Evolutionary conservation across 1,139 yeast genomes (phyloP).

Genomic region (Scheffersomyces illinoinensis): DNA sequence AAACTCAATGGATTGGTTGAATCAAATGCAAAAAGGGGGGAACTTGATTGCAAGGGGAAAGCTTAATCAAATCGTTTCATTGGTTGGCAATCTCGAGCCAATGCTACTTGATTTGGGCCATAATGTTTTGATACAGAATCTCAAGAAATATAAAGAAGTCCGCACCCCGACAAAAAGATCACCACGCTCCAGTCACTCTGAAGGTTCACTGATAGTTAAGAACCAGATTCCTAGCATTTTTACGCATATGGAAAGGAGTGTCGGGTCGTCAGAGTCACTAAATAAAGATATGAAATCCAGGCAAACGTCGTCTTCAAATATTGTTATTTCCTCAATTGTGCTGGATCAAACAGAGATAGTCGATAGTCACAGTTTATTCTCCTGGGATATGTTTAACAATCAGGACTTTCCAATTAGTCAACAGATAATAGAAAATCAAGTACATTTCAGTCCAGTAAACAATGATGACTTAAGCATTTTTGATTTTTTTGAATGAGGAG

Average conservation of each 20-base stretch:
- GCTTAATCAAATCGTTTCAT: conserved; percentile 18
- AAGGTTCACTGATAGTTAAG: background rate
- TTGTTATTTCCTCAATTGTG: background rate
- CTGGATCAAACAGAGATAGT: background rate
- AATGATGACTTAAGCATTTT: background rate
- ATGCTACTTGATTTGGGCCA: conserved; percentile 5
- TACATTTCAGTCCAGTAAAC: background rate
- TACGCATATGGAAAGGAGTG: background rate
- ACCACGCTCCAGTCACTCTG: background rate
- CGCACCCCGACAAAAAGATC: background rate
- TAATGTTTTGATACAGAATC: conserved; percentile 1
- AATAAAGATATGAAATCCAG: background rate
- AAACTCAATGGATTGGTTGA: conserved; percentile 19
- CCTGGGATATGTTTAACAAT: background rate
- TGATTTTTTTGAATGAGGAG: background rate
- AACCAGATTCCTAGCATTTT: background rate
- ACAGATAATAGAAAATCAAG: background rate
- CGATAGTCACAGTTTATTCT: background rate
- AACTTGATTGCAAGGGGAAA: conserved; percentile 27
- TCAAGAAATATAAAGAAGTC: conserved; percentile 2
- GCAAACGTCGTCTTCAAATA: background rate
- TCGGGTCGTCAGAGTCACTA: background rate
- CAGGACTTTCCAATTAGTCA: background rate
- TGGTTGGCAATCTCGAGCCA: conserved; percentile 13
- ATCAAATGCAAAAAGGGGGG: conserved; percentile 24